Conservation (phyloP, 202 grass and related monocot genomes). For the Zizania palustris region DNA sequence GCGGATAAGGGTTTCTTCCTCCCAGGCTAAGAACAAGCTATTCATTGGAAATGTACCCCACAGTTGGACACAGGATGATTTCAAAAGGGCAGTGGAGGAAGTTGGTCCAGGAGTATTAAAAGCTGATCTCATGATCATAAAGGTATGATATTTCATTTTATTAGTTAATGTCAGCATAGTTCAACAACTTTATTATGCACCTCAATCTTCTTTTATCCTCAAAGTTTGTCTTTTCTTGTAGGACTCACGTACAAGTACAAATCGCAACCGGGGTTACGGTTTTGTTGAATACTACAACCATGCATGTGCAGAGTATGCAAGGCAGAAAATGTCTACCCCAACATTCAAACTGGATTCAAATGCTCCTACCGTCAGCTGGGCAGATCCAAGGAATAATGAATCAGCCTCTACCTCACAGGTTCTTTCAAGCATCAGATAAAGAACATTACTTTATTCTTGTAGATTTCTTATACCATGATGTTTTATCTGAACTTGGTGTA, state of each 20-base stretch:
- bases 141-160: slow-evolving; percentile 46
- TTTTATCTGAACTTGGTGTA: slow-evolving; percentile 23
- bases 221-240: slow-evolving; percentile 41
- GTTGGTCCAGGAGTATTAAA: slow-evolving; percentile 83
- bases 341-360: slow-evolving; percentile 86
- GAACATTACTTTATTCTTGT: slow-evolving; percentile 7
- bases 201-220: slow-evolving; percentile 24
- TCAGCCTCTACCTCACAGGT: slow-evolving; percentile 63
- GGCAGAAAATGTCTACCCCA: slow-evolving; percentile 77
- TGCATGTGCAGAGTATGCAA: slow-evolving; percentile 88
- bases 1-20: slow-evolving; percentile 68
- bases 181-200: slow-evolving; percentile 25
- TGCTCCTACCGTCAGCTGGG: slow-evolving; percentile 84
- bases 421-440: slow-evolving; percentile 34
- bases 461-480: slow-evolving; percentile 22
- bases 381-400: slow-evolving; percentile 71
- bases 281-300: slow-evolving; percentile 96
- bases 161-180: slow-evolving; percentile 17
- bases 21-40: slow-evolving; percentile 76
- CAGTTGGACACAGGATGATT: slow-evolving; percentile 66
- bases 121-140: slow-evolving; percentile 73
- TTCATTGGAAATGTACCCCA: slow-evolving; percentile 87
- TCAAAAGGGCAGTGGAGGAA: slow-evolving; percentile 60
- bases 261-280: slow-evolving; percentile 71
- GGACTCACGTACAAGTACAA: slow-evolving; percentile 57